phyloP scores from a whole-genome alignment of 805 yeast genomes.

The Wickerhamomyces strasburgensis region DNA sequence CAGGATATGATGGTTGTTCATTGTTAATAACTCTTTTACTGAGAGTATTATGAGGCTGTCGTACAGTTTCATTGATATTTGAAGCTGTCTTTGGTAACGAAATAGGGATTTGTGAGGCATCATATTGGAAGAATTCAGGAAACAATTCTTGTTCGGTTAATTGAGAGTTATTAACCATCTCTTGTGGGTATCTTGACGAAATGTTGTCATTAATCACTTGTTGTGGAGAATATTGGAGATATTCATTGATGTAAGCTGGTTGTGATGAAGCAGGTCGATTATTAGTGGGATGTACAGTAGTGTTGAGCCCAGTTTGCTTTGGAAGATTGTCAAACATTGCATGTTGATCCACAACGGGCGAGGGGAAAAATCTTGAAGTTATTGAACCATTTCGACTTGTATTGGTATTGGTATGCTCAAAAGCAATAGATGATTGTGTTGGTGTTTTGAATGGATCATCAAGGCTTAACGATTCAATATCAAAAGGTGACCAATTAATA shows the following conservation, averaged over 20 bases:
- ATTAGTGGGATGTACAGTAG: too few relatives aligned
- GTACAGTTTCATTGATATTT: background rate
- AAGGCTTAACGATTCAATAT: slow-evolving; percentile 16
- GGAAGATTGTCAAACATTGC: slow-evolving; percentile 15
- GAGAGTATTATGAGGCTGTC: slow-evolving; percentile 2
- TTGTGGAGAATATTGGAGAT: too few relatives aligned
- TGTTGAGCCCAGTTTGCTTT: slow-evolving; percentile 4
- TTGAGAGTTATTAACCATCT: slow-evolving; percentile 4
- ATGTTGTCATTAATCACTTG: too few relatives aligned
- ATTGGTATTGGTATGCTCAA: slow-evolving; percentile 1
- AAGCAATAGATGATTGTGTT: slow-evolving; percentile 8
- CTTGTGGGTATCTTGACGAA: background rate
- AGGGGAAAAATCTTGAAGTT: slow-evolving; percentile 25
- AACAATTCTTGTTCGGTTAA: slow-evolving; percentile 10
- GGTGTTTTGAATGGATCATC: slow-evolving; percentile 14
- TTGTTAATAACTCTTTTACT: slow-evolving; percentile 7
- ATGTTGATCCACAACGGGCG: slow-evolving; percentile 17
- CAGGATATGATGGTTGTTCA: slow-evolving; percentile 33
- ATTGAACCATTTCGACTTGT: slow-evolving; percentile 9
- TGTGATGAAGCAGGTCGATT: too few relatives aligned
- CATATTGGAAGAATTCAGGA: slow-evolving; percentile 8
- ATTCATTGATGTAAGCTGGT: too few relatives aligned
- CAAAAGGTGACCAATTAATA: slow-evolving; percentile 24
- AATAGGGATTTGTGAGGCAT: slow-evolving; percentile 3
- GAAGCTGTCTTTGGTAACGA: slow-evolving; percentile 4